Base-by-base conservation (phyloP, 2,329 filamentous ascomycete species). In the Fusarium setosum region DNA sequence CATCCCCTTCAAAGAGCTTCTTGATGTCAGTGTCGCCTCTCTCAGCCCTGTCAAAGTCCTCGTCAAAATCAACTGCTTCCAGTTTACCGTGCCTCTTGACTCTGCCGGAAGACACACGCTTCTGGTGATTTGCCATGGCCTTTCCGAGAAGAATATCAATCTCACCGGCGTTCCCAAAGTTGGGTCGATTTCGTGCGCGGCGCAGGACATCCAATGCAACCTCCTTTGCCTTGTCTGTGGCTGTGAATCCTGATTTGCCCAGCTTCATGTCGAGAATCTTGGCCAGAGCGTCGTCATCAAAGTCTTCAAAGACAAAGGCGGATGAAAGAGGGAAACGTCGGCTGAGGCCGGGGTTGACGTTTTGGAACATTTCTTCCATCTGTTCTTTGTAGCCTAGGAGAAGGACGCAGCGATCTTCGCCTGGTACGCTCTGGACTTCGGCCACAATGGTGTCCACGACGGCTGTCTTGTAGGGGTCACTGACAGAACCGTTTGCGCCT, bases 81-180 rank as follows among this genome's bases (percentile, higher is more conserved):
- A 92, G 88, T 72, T 92, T 92, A 63, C 91, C 85, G 0, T 85
- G 84, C 0, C 50, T 42, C 29, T 69, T 69, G 1, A 71, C 64
- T 4, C 65, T 41, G 0, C 72, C 67, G 1, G 67, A 61, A 0
- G 68, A 69, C 1, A 59, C 45, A 0, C 71, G 67, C 11, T 67
- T 70, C 21, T 73, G 71, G 12, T 72, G 65, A 1, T 56, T 70
- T 5, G 57, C 42, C 20, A 65, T 70, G 3, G 72, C 72, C 7
- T 50, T 57, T 1, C 55, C 66, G 0, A 74, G 61, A 0, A 73
- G 29, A 0, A 63, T 92, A 42, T 94, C 88, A 0, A 94, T 83
- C 57, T 92, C 90, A 0, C 91, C 90, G 0, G 86, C 92, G 65
- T 94, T 94, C 1, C 90, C 90, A 75, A 94, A 94, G 66, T 92